phyloP scores from a whole-genome alignment of 1,139 yeast species.

The Sugiyamaella xylanicola region DNA sequence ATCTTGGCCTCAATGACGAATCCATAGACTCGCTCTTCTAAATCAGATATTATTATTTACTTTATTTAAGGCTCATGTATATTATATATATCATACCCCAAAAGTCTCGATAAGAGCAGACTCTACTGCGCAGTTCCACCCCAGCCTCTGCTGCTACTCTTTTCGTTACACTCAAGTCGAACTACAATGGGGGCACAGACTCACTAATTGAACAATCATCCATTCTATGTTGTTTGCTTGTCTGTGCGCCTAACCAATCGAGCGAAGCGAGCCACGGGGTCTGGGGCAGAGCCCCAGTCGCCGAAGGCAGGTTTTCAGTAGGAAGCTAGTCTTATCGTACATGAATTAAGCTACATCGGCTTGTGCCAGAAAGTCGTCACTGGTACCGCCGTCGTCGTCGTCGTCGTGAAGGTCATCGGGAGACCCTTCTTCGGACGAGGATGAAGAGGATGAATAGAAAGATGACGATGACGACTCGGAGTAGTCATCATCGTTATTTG shows the following conservation, averaged over 20 bases:
- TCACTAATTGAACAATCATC: too few species aligned
- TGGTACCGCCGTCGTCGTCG: too few species aligned
- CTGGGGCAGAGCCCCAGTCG: conserved; percentile 1
- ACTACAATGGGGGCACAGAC: too few species aligned
- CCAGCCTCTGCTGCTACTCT: background rate
- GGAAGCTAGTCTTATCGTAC: background rate
- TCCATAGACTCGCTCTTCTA: conserved; percentile 25
- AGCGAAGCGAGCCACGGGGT: background rate
- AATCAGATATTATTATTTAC: background rate
- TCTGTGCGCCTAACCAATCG: too few species aligned
- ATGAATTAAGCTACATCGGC: background rate
- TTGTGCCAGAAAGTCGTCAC: too few species aligned
- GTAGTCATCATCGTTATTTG: background rate
- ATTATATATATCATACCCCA: conserved; percentile 5
- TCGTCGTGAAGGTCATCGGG: background rate
- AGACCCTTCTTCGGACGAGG: background rate
- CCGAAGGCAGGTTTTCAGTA: background rate
- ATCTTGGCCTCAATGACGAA: conserved; percentile 22
- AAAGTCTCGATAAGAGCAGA: too few species aligned
- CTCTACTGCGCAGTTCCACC: background rate
- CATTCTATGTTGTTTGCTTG: too few species aligned
- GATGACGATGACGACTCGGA: background rate
- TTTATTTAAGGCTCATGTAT: conserved; percentile 9
- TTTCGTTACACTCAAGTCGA: background rate
- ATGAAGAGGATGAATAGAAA: background rate